Evolutionary conservation across 805 yeast species (phyloP).

Genomic region (Huiozyma naganishii): DNA sequence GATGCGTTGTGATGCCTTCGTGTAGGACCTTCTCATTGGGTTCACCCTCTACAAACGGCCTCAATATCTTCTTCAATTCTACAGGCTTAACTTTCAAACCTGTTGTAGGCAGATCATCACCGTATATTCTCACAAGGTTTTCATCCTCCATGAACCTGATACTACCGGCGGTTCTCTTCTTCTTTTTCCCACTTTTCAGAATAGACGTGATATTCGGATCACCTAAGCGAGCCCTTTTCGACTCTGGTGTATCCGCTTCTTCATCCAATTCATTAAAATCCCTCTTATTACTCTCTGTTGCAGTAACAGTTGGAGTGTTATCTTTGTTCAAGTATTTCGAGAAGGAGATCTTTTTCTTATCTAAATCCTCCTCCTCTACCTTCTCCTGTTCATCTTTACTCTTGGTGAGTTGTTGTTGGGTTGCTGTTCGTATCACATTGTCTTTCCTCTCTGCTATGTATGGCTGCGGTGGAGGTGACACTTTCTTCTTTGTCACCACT

Average conservation of each 20-base stretch:
- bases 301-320: constrained; percentile 6
- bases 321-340: constrained; percentile 26
- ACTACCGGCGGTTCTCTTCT: constrained; percentile 2
- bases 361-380: constrained; percentile 10
- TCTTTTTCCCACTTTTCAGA: neutral
- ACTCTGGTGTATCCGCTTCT: neutral
- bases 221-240: neutral
- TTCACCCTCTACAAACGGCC: constrained; percentile 27
- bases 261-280: neutral
- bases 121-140: constrained; percentile 21
- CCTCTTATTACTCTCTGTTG: constrained; percentile 14
- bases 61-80: constrained; percentile 22
- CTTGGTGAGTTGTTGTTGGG: neutral
- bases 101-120: constrained; percentile 24
- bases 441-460: constrained; percentile 4
- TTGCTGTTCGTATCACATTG: neutral
- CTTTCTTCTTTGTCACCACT: neutral
- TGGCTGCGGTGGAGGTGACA: constrained; percentile 1
- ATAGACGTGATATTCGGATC: constrained; percentile 18
- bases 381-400: neutral
- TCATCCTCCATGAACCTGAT: constrained; percentile 22
- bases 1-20: constrained; percentile 10
- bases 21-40: constrained; percentile 22
- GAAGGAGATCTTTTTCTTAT: constrained; percentile 27
- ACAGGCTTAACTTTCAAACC: constrained; percentile 23